phyloP scores from a whole-genome alignment of 768 basidiomycete genomes.

The Tylopilus cervinicoccineus region DNA sequence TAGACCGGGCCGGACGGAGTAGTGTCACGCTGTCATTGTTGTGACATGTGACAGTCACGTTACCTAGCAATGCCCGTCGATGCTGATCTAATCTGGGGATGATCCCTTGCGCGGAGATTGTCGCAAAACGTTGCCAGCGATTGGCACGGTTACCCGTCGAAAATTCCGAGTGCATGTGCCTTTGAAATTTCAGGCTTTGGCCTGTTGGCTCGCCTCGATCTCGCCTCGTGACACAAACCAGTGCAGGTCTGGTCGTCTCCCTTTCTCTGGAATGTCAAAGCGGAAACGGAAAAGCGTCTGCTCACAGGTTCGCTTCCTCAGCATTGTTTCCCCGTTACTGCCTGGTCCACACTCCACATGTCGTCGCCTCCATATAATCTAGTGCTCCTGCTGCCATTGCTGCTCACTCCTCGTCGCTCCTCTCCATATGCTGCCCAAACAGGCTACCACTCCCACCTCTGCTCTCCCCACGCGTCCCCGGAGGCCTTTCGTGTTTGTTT shows the following conservation, averaged over 20 bases:
- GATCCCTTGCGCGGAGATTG: constrained; percentile 16
- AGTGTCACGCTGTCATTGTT: constrained; percentile 11
- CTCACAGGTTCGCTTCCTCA: not conserved
- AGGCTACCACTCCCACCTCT: constrained; percentile 6
- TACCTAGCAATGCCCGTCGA: not conserved
- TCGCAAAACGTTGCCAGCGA: constrained; percentile 6
- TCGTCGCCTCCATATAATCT: constrained; percentile 14
- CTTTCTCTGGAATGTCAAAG: constrained; percentile 10
- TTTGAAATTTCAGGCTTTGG: too few relatives aligned
- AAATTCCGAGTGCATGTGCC: not conserved
- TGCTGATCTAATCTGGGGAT: not conserved
- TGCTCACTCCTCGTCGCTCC: constrained; percentile 1
- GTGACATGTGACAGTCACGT: constrained; percentile 6
- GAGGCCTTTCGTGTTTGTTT: constrained; percentile 12
- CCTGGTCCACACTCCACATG: constrained; percentile 21
- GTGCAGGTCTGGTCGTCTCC: constrained; percentile 3
- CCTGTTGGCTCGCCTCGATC: constrained; percentile 2
- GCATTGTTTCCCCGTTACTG: constrained; percentile 18
- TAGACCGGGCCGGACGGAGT: too few relatives aligned
- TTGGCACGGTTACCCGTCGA: not conserved
- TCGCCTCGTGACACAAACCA: constrained; percentile 14
- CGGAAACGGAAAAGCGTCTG: constrained; percentile 8
- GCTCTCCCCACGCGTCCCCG: constrained; percentile 11
- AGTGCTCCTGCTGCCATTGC: not conserved
- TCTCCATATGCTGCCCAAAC: constrained; percentile 13